Evolutionary conservation across 23 red algal genomes (phyloP), one percentile per base, ranked within the genome.

Genomic region (Cyanidiococcus yangmingshanensis): DNA sequence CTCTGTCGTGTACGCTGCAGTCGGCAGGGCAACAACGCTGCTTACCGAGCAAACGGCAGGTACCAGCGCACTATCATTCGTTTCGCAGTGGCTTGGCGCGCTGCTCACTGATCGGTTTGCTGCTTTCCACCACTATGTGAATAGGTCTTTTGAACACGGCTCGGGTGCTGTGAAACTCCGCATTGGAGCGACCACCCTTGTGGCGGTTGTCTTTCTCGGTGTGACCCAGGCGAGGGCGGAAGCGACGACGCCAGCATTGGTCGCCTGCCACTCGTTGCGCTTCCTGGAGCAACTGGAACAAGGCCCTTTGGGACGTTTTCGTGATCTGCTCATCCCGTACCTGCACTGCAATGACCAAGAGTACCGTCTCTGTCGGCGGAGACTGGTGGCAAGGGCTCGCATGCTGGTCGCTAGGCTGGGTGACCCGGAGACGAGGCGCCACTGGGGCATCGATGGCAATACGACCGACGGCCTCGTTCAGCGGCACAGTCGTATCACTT

Each of bases 161-260:
- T 71, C 63, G 15, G 63, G 63, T 27, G n/a, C 63, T 12, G 32
- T 71, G n/a, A 71, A 71, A 35, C 63, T 71, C 7, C 63, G 63
- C 16, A 25, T 71, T 25, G n/a, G 32, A 3, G 21, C 32, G 63
- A 25, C 3, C 63, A 71, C 63, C 63, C 63, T 71, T 7, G 27
- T 29, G 63, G 63, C 63, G 7, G 63, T 30, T 2, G 63, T 71
- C 63, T 71, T 71, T 30, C 21, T 71, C 12, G 45, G 45, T 21
- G 21, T 54, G 7, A 21, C 21, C 45, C 12, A 54, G 45, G 63
- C 63, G 63, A 25, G 32, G 27, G n/a, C 32, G 63, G 21, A 71
- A 25, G 32, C n/a, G n/a, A 27, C n/a, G 15, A 29, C 15, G 7
- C 63, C n/a, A 12, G 7, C 12, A 2, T 29, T 71, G 63, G 27